Conservation (phyloP, 768 basidiomycete species). For the Daedaleopsis nitida region DNA sequence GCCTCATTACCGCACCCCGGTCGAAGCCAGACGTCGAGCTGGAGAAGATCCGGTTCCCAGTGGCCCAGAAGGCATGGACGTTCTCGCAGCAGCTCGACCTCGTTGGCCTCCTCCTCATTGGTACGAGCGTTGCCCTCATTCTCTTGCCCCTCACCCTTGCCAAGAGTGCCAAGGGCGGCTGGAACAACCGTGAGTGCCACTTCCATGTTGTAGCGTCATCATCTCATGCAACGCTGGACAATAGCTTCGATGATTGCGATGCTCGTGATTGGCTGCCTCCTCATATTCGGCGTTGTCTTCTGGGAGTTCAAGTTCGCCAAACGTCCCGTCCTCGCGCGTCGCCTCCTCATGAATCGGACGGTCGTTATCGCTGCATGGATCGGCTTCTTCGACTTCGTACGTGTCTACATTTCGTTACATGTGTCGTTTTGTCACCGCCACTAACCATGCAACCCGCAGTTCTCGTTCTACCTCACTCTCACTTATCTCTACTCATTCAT, state of each 20-base stretch:
- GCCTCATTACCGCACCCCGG: conserved; percentile 37
- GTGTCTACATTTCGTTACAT: conserved; percentile 2
- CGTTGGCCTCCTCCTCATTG: conserved; percentile 34
- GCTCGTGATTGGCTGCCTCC: conserved; percentile 32
- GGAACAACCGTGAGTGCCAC: conserved; percentile 30
- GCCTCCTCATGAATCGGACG: conserved; percentile 37
- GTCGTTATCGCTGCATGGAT: conserved; percentile 33
- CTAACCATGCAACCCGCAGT: conserved; percentile 30
- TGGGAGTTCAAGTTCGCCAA: conserved; percentile 36
- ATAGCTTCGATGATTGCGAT: conserved; percentile 35
- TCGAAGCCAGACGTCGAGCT: conserved; percentile 54
- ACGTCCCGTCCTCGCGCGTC: conserved; percentile 37
- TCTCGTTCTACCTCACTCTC: conserved; percentile 68
- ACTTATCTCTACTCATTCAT: conserved; percentile 77
- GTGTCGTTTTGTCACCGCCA: not conserved
- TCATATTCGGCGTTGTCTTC: conserved; percentile 31
- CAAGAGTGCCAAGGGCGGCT: conserved; percentile 24
- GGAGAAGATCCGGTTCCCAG: conserved; percentile 5
- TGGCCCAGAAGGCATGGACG: conserved; percentile 40
- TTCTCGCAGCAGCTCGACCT: conserved; percentile 32
- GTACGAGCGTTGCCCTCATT: conserved; percentile 32
- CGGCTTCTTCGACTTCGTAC: conserved; percentile 31
- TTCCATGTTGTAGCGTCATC: not conserved
- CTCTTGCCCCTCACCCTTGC: conserved; percentile 34
- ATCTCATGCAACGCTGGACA: conserved; percentile 5